Percentiles rank a stretch among this genome's conserved stretches.
These are phyloP conservation scores for Paraurostyla sp. DNA, from an alignment of 73 alveolate genomes.

Conservation along the genomic window DNA sequence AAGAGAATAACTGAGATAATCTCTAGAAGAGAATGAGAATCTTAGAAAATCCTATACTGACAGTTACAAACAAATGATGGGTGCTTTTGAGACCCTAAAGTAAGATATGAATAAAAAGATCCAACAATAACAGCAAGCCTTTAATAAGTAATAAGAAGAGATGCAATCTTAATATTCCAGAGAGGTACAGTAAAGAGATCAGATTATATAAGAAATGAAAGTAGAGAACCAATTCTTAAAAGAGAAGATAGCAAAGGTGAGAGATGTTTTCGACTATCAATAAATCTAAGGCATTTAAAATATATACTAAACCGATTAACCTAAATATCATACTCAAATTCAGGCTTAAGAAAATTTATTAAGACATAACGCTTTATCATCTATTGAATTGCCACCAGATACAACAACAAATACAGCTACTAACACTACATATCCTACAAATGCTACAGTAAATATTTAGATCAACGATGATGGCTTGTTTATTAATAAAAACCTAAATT, in stretches of 20 bases:
- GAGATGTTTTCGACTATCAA: constrained; percentile 14
- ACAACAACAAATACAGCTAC: no score
- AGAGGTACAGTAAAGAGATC: neutral
- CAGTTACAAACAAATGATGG: constrained; percentile 11
- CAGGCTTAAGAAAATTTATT: neutral
- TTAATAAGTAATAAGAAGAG: neutral
- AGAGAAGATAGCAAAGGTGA: neutral
- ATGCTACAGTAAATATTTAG: no score
- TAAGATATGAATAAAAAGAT: constrained; percentile 13
- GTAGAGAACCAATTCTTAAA: constrained; percentile 1
- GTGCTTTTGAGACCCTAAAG: neutral
- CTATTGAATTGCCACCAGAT: no score
- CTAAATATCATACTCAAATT: neutral
- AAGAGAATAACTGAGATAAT: neutral
- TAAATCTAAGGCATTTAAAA: neutral
- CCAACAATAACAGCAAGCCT: neutral
- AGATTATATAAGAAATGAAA: neutral
- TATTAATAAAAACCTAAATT: no score
- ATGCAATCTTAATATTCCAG: neutral
- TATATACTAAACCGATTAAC: neutral
- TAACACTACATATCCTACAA: no score
- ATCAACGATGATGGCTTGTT: no score
- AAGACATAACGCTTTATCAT: no score
- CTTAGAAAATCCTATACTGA: neutral
- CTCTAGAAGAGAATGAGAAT: constrained; percentile 1